Percentiles rank a stretch among this genome's conserved stretches.
These are phyloP conservation scores for Inga leiocalycina DNA, from an alignment of 306 rosid species.

Conservation along the genomic window DNA sequence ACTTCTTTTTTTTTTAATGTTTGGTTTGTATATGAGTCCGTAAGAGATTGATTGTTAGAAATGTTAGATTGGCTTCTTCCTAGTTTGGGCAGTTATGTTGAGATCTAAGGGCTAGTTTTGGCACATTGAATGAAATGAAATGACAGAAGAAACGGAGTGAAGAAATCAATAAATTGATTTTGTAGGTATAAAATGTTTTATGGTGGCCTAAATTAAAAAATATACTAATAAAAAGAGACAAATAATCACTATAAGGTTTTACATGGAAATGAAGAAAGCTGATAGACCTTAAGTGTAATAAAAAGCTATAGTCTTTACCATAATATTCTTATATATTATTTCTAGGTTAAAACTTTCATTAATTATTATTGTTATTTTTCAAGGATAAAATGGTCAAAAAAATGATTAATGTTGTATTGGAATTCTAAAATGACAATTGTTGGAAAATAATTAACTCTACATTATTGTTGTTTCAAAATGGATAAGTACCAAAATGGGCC, in stretches of 20 bases:
- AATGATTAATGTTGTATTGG: no score
- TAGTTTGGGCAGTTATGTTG: background rate
- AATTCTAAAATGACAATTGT: background rate
- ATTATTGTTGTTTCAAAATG: background rate
- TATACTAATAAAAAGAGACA: no score
- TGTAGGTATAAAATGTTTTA: background rate
- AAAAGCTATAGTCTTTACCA: background rate
- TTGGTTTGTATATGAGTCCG: background rate
- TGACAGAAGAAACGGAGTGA: background rate
- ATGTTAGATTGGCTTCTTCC: slow-evolving; percentile 9
- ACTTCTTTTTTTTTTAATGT: background rate
- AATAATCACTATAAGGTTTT: background rate
- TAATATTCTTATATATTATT: background rate
- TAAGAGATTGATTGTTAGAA: background rate
- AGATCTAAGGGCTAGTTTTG: background rate
- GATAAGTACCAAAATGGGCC: background rate
- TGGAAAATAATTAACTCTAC: background rate
- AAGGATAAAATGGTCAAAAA: no score
- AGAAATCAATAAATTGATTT: background rate
- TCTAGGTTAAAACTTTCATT: no score
- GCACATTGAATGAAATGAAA: background rate
- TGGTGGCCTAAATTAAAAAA: background rate
- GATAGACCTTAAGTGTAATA: background rate
- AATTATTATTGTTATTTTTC: no score
- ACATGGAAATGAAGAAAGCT: background rate